Evolutionary conservation across 768 basidiomycete genomes (phyloP).

Genomic region (Tylopilus plumbeoviolaceoides): DNA sequence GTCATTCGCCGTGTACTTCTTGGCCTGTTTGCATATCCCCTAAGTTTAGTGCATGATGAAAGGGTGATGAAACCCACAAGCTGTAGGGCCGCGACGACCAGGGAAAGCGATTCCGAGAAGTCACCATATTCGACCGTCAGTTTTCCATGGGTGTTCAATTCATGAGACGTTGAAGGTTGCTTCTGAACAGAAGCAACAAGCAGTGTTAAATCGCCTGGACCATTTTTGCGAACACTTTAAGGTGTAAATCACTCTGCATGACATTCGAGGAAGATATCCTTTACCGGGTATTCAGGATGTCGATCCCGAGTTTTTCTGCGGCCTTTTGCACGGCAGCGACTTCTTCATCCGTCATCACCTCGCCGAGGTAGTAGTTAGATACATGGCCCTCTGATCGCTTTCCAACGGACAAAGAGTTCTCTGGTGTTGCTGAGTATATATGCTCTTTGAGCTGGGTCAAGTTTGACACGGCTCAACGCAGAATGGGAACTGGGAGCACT

Average conservation of each 20-base stretch:
- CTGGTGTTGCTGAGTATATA: slow-evolving; percentile 67
- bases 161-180: slow-evolving; percentile 38
- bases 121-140: slow-evolving; percentile 76
- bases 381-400: slow-evolving; percentile 75
- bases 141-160: slow-evolving; percentile 44
- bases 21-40: slow-evolving; percentile 44
- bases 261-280: not conserved
- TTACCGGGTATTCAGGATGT: slow-evolving; percentile 80
- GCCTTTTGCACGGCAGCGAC: slow-evolving; percentile 71
- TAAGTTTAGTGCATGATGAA: not conserved
- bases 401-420: slow-evolving; percentile 69
- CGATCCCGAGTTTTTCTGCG: slow-evolving; percentile 71
- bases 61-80: slow-evolving; percentile 40
- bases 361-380: slow-evolving; percentile 83
- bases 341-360: slow-evolving; percentile 69
- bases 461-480: slow-evolving; percentile 1
- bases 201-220: slow-evolving; percentile 57
- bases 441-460: slow-evolving; percentile 59
- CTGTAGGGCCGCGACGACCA: slow-evolving; percentile 50
- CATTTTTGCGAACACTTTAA: slow-evolving; percentile 66
- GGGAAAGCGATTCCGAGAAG: slow-evolving; percentile 53
- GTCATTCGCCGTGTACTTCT: slow-evolving; percentile 68
- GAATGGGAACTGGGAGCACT: slow-evolving; percentile 12
- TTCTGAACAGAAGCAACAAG: slow-evolving; percentile 67
- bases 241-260: not conserved